phyloP scores from a whole-genome alignment of 1,139 yeast species.

The Geotrichum reessii region DNA sequence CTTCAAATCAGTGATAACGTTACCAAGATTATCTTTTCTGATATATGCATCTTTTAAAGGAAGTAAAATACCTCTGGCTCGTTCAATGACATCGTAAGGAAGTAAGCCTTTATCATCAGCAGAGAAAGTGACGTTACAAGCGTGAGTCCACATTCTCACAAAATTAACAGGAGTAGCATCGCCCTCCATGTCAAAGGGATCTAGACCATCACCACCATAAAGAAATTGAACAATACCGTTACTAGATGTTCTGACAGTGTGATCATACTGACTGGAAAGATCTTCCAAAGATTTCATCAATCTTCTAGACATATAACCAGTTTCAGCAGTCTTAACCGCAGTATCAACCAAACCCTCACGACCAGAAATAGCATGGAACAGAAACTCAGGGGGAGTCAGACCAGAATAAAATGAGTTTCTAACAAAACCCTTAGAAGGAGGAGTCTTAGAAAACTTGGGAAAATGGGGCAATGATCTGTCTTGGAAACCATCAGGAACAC shows the following conservation, averaged over 20 bases:
- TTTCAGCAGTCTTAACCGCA: conserved; percentile 97
- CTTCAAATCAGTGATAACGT: conserved; percentile 43
- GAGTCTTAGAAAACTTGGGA: conserved; percentile 91
- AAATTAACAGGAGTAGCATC: conserved; percentile 96
- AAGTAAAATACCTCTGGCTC: conserved; percentile 50
- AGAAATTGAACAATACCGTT: conserved; percentile 96
- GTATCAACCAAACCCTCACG: conserved; percentile 99
- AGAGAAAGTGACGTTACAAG: conserved; percentile 63
- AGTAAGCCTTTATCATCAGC: conserved; percentile 51
- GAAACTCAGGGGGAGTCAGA: conserved; percentile 89
- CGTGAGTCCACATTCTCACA: conserved; percentile 91
- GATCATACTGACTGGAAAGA: conserved; percentile 86
- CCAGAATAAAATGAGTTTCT: conserved; percentile 94
- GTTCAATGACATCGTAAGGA: conserved; percentile 63
- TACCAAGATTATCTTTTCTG: conserved; percentile 71
- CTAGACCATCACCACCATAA: conserved; percentile 98
- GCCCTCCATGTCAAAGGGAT: conserved; percentile 98
- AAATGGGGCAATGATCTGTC: conserved; percentile 97
- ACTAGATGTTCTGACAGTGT: conserved; percentile 89
- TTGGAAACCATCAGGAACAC: conserved; percentile 99
- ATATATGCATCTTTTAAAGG: conserved; percentile 58
- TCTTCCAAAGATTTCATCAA: conserved; percentile 97
- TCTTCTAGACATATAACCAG: conserved; percentile 98
- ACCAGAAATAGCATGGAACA: conserved; percentile 98
- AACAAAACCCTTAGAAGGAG: conserved; percentile 96